Conservation (phyloP, 495 filamentous ascomycete species). For the Friedmanniomyces simplex region DNA sequence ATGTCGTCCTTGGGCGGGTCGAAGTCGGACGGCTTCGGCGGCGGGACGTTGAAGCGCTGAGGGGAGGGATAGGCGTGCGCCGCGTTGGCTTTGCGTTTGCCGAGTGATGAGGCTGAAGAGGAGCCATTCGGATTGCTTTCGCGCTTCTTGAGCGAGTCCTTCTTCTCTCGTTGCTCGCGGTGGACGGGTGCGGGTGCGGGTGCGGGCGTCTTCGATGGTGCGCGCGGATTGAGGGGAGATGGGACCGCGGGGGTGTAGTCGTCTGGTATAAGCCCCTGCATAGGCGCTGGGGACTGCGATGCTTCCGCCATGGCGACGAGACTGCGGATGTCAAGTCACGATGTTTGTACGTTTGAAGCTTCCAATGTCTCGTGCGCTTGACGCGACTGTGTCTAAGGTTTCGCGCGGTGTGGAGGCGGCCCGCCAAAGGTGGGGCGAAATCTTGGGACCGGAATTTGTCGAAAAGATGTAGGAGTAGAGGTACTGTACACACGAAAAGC, state of each 20-base stretch:
- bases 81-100: conserved; percentile 24
- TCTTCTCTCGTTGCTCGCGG: conserved; percentile 35
- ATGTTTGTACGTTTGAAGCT: neutral
- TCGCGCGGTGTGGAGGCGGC: neutral
- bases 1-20: conserved; percentile 30
- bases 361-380: neutral
- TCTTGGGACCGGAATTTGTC: neutral
- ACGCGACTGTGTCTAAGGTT: neutral
- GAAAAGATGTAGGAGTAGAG: too few relatives aligned
- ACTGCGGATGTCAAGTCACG: neutral
- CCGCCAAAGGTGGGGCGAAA: neutral
- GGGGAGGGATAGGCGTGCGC: conserved; percentile 24
- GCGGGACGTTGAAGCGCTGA: conserved; percentile 31
- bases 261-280: neutral
- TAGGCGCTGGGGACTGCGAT: neutral
- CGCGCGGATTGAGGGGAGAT: conserved; percentile 32
- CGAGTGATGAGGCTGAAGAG: neutral
- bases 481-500: too few relatives aligned
- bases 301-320: conserved; percentile 1
- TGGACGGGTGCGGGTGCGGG: conserved; percentile 11
- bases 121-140: conserved; percentile 27
- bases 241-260: conserved; percentile 31
- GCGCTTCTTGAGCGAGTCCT: conserved; percentile 36
- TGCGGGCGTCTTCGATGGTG: conserved; percentile 17
- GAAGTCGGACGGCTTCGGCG: conserved; percentile 29